Evolutionary conservation across 305 asterid species (phyloP).

Genomic region (Lippia alba): DNA sequence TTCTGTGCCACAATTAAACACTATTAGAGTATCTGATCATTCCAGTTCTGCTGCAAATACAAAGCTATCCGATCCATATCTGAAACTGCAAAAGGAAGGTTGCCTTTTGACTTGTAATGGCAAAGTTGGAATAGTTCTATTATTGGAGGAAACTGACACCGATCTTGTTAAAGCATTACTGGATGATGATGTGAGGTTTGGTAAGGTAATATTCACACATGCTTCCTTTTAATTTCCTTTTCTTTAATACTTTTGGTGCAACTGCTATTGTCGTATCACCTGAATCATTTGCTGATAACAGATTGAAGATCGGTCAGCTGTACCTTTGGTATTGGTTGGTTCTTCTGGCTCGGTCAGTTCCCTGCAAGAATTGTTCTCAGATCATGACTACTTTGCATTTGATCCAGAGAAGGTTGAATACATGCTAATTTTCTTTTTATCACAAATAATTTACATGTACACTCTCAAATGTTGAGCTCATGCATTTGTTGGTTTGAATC

Average conservation of each 20-base stretch:
- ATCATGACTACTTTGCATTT: constrained; percentile 69
- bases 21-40: constrained; percentile 46
- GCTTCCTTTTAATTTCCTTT: constrained; percentile 11
- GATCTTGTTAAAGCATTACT: constrained; percentile 49
- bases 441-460: no score
- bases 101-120: constrained; percentile 62
- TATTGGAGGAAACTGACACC: constrained; percentile 45
- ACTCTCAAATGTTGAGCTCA: neutral
- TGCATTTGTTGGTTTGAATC: constrained; percentile 19
- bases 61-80: constrained; percentile 44
- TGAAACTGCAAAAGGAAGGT: constrained; percentile 60
- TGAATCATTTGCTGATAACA: constrained; percentile 50
- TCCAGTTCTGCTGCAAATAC: constrained; percentile 44
- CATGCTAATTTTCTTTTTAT: neutral
- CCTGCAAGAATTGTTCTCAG: constrained; percentile 61
- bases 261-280: constrained; percentile 25
- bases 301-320: constrained; percentile 59
- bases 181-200: constrained; percentile 46
- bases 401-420: constrained; percentile 78
- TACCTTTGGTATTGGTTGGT: constrained; percentile 76
- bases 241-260: constrained; percentile 19
- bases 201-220: constrained; percentile 54
- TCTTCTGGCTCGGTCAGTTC: constrained; percentile 55
- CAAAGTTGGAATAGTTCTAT: constrained; percentile 66
- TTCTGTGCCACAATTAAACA: constrained; percentile 50